Percentiles rank a stretch among this genome's conserved stretches.
Evolutionary conservation across 495 filamentous ascomycete species (phyloP).

Genomic region (Pseudomonodictys pantanalensis): DNA sequence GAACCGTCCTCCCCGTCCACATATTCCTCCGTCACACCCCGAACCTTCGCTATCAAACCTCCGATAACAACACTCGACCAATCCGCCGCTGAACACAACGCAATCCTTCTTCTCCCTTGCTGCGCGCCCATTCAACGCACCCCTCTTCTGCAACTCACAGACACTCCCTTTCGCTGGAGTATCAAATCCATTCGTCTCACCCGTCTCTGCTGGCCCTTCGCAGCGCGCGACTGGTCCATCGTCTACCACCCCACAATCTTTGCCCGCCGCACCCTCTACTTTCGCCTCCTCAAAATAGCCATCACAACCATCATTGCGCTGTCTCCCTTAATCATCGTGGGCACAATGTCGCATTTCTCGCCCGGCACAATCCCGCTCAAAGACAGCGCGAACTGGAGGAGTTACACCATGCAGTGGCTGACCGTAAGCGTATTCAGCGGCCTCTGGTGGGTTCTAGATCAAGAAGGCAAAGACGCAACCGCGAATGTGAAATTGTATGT

Average conservation of each 20-base stretch:
- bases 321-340: conserved; percentile 6
- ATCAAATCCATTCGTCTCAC: not conserved
- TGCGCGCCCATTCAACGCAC: conserved; percentile 1
- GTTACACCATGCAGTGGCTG: conserved; percentile 17
- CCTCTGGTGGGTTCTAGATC: conserved; percentile 9
- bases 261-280: not conserved
- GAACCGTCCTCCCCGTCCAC: not conserved
- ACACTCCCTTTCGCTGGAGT: not conserved
- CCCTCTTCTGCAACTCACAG: not conserved
- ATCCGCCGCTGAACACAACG: not conserved
- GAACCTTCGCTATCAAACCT: not conserved
- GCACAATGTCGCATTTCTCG: conserved; percentile 14
- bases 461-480: conserved; percentile 4
- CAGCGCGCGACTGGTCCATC: not conserved
- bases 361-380: not conserved
- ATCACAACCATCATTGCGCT: conserved; percentile 14
- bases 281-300: not conserved
- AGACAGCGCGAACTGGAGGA: not conserved
- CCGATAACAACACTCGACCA: not conserved
- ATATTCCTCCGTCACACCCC: not conserved
- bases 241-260: not conserved
- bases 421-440: conserved; percentile 10
- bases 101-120: conserved; percentile 10
- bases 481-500: not conserved
- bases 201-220: not conserved